A percentile compares a stretch with the other conserved stretches of the same genome.
These are phyloP conservation scores for Phytomonas serpens DNA, from an alignment of 208 protist species.

Conservation along the genomic window DNA sequence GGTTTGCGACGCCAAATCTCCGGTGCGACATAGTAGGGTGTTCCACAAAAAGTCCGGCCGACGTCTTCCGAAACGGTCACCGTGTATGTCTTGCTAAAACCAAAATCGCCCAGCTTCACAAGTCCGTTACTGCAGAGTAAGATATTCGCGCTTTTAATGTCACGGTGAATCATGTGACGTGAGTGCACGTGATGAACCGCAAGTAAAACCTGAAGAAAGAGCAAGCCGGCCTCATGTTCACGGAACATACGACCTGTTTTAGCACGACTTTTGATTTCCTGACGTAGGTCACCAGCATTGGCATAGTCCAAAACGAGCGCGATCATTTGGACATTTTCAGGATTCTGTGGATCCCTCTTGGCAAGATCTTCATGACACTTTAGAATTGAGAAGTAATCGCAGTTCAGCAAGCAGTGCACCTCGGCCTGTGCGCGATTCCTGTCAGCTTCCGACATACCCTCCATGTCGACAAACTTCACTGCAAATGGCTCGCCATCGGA, in stretches of 20 bases:
- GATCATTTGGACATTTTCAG: constrained; percentile 53
- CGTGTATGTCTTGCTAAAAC: constrained; percentile 60
- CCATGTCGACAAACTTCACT: constrained; percentile 66
- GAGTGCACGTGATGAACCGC: constrained; percentile 81
- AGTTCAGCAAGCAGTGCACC: constrained; percentile 62
- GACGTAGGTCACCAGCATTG: constrained; percentile 74
- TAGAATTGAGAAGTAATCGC: constrained; percentile 75
- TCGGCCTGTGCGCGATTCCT: constrained; percentile 58
- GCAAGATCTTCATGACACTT: constrained; percentile 70
- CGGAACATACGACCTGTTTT: constrained; percentile 28
- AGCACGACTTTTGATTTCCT: constrained; percentile 61
- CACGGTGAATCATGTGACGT: constrained; percentile 77
- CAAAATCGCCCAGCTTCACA: constrained; percentile 85
- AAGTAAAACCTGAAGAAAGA: constrained; percentile 69
- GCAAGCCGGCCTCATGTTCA: constrained; percentile 59
- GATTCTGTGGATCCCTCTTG: constrained; percentile 37
- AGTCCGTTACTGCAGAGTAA: constrained; percentile 69
- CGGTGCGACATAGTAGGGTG: constrained; percentile 89
- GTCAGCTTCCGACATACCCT: constrained; percentile 68
- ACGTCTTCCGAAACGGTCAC: constrained; percentile 41
- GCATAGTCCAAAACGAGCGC: constrained; percentile 78
- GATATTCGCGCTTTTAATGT: constrained; percentile 85
- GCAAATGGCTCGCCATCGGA: constrained; percentile 49
- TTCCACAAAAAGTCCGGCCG: constrained; percentile 74
- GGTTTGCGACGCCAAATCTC: constrained; percentile 88